These are phyloP conservation scores for Trichosporon faecale DNA, from an alignment of 1,284 basidiomycete species.

Conservation along the genomic window DNA sequence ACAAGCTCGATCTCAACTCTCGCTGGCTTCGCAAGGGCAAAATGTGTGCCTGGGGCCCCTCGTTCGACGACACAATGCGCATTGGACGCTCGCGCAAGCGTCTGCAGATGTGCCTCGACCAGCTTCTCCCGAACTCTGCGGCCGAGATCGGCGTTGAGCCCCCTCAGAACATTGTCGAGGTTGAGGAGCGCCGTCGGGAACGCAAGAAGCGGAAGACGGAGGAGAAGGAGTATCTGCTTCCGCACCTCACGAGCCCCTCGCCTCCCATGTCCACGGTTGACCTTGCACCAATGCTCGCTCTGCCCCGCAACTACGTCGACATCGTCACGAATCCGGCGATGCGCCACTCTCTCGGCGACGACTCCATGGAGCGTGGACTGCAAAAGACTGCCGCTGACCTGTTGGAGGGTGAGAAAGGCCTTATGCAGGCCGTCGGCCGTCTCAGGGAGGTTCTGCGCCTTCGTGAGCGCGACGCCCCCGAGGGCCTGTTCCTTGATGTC, in stretches of 20 bases:
- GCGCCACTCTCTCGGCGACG: constrained; percentile 49
- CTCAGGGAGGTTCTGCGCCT: constrained; percentile 45
- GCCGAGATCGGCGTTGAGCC: constrained; percentile 37
- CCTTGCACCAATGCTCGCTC: constrained; percentile 45
- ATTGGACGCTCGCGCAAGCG: constrained; percentile 37
- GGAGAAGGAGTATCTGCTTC: constrained; percentile 35
- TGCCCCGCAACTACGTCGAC: constrained; percentile 48
- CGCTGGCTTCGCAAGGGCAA: constrained; percentile 49
- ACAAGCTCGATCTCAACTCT: constrained; percentile 44
- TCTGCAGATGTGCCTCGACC: constrained; percentile 39
- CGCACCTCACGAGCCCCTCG: constrained; percentile 47
- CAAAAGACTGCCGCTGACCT: constrained; percentile 50
- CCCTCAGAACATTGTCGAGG: constrained; percentile 39
- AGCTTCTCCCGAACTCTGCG: constrained; percentile 43
- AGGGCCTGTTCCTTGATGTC: constrained; percentile 11
- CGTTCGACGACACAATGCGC: constrained; percentile 41
- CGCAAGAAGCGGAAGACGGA: constrained; percentile 35
- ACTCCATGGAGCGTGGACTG: constrained; percentile 49
- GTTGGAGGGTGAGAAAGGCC: constrained; percentile 50
- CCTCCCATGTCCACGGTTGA: constrained; percentile 45
- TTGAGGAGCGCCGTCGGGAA: constrained; percentile 24
- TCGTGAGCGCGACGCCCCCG: constrained; percentile 37
- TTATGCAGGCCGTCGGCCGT: constrained; percentile 48
- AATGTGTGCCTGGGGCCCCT: constrained; percentile 50
- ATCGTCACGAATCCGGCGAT: constrained; percentile 49